phyloP scores from a whole-genome alignment of 1,139 yeast genomes.

The Arxiozyma telluris region DNA sequence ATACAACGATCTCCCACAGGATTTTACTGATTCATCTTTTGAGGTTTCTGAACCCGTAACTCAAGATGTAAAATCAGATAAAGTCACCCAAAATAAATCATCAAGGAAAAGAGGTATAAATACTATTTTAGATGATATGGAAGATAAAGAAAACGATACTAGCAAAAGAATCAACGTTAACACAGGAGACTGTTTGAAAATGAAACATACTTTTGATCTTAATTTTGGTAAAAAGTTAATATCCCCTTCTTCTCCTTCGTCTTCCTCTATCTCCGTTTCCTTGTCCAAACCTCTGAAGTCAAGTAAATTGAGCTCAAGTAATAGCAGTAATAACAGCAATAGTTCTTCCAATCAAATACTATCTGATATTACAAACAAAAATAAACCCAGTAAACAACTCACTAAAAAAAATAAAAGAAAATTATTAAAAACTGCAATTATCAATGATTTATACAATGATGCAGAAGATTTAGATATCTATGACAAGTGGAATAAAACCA shows the following conservation, averaged over 20 bases:
- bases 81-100: neutral
- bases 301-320: neutral
- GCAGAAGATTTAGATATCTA: slow-evolving; percentile 17
- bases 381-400: slow-evolving; percentile 6
- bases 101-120: neutral
- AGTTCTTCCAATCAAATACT: neutral
- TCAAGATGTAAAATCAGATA: neutral
- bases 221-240: neutral
- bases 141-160: neutral
- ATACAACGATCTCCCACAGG: neutral
- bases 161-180: neutral
- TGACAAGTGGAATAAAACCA: neutral
- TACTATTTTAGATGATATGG: neutral
- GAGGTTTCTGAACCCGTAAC: neutral
- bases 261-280: neutral
- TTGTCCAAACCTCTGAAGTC: neutral
- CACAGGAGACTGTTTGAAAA: neutral
- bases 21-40: neutral
- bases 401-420: slow-evolving; percentile 13
- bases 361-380: slow-evolving; percentile 5
- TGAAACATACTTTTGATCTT: neutral
- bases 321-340: neutral
- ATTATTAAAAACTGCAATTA: slow-evolving; percentile 23
- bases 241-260: neutral
- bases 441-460: slow-evolving; percentile 23